Evolutionary conservation across 108 stramenopile genomes (phyloP), one percentile per base, ranked within the genome.

Genomic region (Aurantiochytrium sp.): DNA sequence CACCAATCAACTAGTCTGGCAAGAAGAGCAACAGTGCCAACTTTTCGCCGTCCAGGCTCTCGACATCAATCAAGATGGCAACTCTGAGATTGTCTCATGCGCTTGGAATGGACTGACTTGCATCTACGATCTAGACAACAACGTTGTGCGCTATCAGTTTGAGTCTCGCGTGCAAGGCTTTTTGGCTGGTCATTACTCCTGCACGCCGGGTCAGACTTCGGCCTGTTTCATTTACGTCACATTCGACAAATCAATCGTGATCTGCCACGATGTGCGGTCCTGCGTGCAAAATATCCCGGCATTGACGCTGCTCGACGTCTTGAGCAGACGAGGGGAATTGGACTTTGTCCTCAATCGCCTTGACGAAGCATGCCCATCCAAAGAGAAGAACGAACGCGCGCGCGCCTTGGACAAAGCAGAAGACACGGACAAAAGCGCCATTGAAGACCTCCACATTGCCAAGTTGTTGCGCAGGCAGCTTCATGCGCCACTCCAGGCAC

Each of bases 141-240:
- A 83, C 51, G 76, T 83, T 35, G 76, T 83, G 23, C 45, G 76
- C 10, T 83, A 53, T 4, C 76, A 83, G 51, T 83, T 83, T 35
- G 76, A 83, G 19, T 47, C 49, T 6, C 45, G 76, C 16, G 76
- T 83, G 49, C 76, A 83, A 23, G 76, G 49, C 12, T 83, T 83
- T 28, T 23, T 83, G 45, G 45, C 76, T 23, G 76, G 76, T 16
- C 14, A 35, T 43, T 83, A 83, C 51, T 53, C 76, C 19, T 53
- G 19, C 23, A 45, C 45, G 10, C 45, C 45, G 49, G 76, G 51
- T 2, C 10, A 83, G 28, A 83, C 76, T 45, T 53, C 45, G 45
- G 45, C 51, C 51, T 83, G 76, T 53, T 83, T 83, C 76, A 53
- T 83, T 25, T 83, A 83, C 49, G 76, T 83, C 23, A 83, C 76